A percentile compares a stretch with the other conserved stretches of the same genome.
phyloP scores from a whole-genome alignment of 306 rosid genomes.

The Quercus ilex region DNA sequence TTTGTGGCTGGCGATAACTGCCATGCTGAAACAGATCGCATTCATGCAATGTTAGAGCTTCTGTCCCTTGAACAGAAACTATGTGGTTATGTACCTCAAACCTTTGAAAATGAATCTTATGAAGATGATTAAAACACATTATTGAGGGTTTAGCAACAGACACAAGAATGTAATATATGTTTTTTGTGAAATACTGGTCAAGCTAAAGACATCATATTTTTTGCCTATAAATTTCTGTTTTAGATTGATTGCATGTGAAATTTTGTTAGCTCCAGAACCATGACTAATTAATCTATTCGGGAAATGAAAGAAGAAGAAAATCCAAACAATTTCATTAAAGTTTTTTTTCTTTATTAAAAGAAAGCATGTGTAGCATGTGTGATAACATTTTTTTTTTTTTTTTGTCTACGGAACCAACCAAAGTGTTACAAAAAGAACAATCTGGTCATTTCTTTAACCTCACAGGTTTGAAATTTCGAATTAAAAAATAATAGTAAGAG shows the following conservation, averaged over 20 bases:
- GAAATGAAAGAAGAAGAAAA: too few relatives aligned
- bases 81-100: conserved; percentile 59
- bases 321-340: too few relatives aligned
- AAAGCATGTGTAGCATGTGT: too few relatives aligned
- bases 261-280: background rate
- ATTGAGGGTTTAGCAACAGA: background rate
- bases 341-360: too few relatives aligned
- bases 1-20: conserved; percentile 73
- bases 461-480: too few relatives aligned
- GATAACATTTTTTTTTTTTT: too few relatives aligned
- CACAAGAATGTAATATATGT: background rate
- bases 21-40: conserved; percentile 43
- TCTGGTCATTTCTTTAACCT: too few relatives aligned
- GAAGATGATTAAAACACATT: conserved; percentile 27
- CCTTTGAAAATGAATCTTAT: conserved; percentile 29
- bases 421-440: too few relatives aligned
- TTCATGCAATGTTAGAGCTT: conserved; percentile 47
- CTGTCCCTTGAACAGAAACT: conserved; percentile 57
- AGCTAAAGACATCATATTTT: background rate
- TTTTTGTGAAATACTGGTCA: too few relatives aligned
- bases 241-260: background rate
- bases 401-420: too few relatives aligned
- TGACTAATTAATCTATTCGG: background rate
- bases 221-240: background rate
- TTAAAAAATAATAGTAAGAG: too few relatives aligned